These are phyloP conservation scores for Emmonsia crescens DNA, from an alignment of 2,329 filamentous ascomycete genomes.

Conservation along the genomic window DNA sequence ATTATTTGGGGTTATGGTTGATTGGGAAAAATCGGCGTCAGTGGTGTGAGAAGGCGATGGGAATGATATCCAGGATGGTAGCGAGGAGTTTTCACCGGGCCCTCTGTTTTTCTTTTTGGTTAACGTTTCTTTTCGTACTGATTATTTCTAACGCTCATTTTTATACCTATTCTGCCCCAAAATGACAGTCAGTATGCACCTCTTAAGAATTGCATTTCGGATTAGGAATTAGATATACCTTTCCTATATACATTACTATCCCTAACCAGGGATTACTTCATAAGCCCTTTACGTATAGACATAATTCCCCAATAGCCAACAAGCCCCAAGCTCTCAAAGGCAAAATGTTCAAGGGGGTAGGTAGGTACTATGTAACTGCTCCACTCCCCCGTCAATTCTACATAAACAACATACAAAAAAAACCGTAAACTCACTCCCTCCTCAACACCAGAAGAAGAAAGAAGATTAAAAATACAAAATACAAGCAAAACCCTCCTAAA, in stretches of 20 bases:
- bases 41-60: neutral
- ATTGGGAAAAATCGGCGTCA: neutral
- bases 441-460: neutral
- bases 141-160: too few species aligned
- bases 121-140: neutral
- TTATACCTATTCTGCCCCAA: too few species aligned
- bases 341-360: neutral
- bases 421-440: neutral
- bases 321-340: neutral
- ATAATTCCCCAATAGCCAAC: neutral
- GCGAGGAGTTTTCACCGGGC: neutral
- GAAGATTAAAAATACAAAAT: neutral
- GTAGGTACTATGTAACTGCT: too few species aligned
- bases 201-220: too few species aligned
- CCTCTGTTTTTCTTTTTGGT: neutral
- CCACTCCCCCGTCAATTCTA: too few species aligned
- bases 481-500: slow-evolving; percentile 8
- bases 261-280: too few species aligned
- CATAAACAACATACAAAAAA: neutral
- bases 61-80: neutral
- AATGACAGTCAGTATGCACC: too few species aligned
- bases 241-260: neutral
- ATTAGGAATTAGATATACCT: too few species aligned
- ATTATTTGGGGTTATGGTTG: too few species aligned
- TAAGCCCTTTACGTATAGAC: too few species aligned